phyloP scores from a whole-genome alignment of 2,329 filamentous ascomycete genomes.

The Dactylellina sp. region DNA sequence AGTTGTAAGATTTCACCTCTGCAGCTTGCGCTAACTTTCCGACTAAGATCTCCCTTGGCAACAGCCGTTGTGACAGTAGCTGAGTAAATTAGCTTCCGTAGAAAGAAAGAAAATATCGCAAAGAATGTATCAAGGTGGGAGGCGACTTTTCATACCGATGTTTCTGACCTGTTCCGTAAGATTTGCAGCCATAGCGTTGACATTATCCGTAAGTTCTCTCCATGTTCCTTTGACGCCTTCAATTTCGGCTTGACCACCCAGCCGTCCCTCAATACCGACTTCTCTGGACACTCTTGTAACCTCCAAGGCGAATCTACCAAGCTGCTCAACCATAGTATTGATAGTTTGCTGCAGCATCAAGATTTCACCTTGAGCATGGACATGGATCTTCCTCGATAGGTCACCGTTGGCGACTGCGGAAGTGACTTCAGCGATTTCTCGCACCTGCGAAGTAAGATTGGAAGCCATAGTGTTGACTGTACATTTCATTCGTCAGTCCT shows the following conservation, averaged over 20 bases:
- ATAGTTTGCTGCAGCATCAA: slow-evolving; percentile 85
- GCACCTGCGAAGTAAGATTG: slow-evolving; percentile 68
- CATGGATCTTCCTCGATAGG: slow-evolving; percentile 84
- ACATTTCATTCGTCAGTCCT: slow-evolving; percentile 3
- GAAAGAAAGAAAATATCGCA: background rate
- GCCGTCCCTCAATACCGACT: slow-evolving; percentile 84
- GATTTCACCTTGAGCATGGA: slow-evolving; percentile 83
- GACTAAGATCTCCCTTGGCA: slow-evolving; percentile 87
- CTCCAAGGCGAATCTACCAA: slow-evolving; percentile 84
- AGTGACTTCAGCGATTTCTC: slow-evolving; percentile 86
- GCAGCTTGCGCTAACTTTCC: slow-evolving; percentile 94
- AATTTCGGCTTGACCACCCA: slow-evolving; percentile 84
- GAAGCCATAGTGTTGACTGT: slow-evolving; percentile 62
- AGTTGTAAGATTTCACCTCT: slow-evolving; percentile 92
- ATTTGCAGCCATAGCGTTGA: slow-evolving; percentile 63
- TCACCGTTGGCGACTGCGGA: slow-evolving; percentile 86
- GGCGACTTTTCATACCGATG: slow-evolving; percentile 57
- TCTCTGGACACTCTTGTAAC: slow-evolving; percentile 85
- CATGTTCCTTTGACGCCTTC: slow-evolving; percentile 88
- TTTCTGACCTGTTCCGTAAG: slow-evolving; percentile 62
- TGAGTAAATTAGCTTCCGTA: slow-evolving; percentile 6
- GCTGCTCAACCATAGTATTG: slow-evolving; percentile 89
- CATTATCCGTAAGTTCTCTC: slow-evolving; percentile 77
- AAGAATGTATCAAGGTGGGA: background rate
- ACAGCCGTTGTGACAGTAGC: slow-evolving; percentile 75